Conservation (phyloP, 2,329 filamentous ascomycete genomes). For the Leptodontidium sp. region DNA sequence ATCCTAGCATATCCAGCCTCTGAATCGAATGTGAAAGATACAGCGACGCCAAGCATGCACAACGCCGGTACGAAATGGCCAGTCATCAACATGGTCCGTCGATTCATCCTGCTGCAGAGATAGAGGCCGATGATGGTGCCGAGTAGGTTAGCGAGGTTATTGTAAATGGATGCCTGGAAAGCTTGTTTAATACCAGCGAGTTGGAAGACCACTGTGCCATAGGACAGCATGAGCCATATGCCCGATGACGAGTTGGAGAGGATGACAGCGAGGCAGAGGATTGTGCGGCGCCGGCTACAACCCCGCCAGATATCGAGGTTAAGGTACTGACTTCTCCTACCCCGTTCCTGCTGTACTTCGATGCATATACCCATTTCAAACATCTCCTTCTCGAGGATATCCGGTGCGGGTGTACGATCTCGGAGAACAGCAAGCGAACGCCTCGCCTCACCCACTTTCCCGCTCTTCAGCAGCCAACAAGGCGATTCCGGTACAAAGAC, state of each 20-base stretch:
- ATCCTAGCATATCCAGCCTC: background rate
- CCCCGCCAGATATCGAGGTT: background rate
- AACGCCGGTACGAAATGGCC: background rate
- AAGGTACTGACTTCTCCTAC: background rate
- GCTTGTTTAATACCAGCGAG: conserved; percentile 14
- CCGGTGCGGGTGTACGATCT: background rate
- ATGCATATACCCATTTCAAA: background rate
- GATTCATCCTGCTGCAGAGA: background rate
- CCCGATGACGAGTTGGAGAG: conserved; percentile 43
- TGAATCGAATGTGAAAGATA: background rate
- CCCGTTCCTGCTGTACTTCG: background rate
- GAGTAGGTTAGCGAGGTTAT: background rate
- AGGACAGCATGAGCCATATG: conserved; percentile 44
- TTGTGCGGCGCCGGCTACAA: background rate
- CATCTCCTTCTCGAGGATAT: background rate
- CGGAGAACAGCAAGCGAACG: background rate
- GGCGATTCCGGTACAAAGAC: conserved; percentile 2
- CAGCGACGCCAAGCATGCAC: conserved; percentile 10
- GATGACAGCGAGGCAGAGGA: conserved; percentile 28
- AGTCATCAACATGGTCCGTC: background rate
- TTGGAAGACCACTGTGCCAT: conserved; percentile 45
- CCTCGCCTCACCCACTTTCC: background rate
- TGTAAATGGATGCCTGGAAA: conserved; percentile 16
- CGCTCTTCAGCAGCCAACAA: background rate
- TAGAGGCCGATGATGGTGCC: background rate